Evolutionary conservation across 2,329 filamentous ascomycete species (phyloP).

Genomic region (Penicillium paneum): DNA sequence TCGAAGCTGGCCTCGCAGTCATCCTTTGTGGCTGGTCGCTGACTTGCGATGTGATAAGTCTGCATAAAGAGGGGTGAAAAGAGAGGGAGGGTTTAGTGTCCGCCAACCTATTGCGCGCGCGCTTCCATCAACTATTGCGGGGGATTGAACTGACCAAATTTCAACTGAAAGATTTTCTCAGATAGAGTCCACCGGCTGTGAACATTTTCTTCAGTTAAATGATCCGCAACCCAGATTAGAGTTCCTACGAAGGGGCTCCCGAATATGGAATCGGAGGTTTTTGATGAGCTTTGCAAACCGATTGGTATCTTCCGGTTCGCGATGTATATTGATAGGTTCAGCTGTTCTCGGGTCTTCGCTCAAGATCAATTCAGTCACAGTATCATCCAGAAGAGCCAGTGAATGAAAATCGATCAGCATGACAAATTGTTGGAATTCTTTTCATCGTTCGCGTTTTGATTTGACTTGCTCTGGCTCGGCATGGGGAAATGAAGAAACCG

Average conservation of each 20-base stretch:
- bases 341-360: conserved; percentile 4
- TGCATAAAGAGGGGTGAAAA: too few relatives aligned
- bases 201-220: conserved; percentile 12
- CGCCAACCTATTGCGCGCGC: too few relatives aligned
- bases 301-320: conserved; percentile 2
- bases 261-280: conserved; percentile 8
- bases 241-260: conserved; percentile 2
- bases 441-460: conserved; percentile 16
- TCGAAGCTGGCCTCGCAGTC: too few relatives aligned
- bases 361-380: conserved; percentile 20
- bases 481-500: conserved; percentile 1
- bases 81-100: too few relatives aligned
- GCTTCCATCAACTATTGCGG: too few relatives aligned
- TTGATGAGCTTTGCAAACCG: background rate
- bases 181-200: conserved; percentile 9
- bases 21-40: too few relatives aligned
- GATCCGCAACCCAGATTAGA: conserved; percentile 11
- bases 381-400: conserved; percentile 17
- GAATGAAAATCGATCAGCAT: conserved; percentile 15
- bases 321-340: background rate
- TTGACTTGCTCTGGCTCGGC: background rate
- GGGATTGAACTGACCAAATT: background rate
- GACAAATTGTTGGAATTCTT: conserved; percentile 15
- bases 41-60: too few relatives aligned
- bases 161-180: conserved; percentile 7